Evolutionary conservation across 805 yeast genomes (phyloP).

Genomic region (Yamadazyma scolyti): DNA sequence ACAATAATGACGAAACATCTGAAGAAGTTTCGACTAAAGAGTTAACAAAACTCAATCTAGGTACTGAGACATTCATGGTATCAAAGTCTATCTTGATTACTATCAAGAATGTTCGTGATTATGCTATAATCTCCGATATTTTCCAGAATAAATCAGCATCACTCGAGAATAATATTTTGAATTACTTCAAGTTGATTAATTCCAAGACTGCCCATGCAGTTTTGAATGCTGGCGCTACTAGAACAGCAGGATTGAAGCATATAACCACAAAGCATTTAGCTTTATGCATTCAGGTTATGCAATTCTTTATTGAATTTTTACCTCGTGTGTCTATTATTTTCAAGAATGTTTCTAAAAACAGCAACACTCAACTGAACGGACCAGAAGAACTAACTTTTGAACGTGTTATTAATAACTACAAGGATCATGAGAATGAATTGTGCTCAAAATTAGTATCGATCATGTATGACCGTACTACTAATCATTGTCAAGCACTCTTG

Average conservation of each 20-base stretch:
- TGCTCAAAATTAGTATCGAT: conserved; percentile 62
- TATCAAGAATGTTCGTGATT: conserved; percentile 39
- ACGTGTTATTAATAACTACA: conserved; percentile 36
- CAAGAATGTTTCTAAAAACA: conserved; percentile 2
- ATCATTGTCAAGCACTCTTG: conserved; percentile 47
- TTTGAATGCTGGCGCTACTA: conserved; percentile 71
- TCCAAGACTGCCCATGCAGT: conserved; percentile 56
- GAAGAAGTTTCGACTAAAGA: not conserved
- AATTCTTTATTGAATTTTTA: conserved; percentile 38
- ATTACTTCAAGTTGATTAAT: conserved; percentile 44
- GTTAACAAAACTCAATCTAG: conserved; percentile 11
- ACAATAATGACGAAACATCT: conserved; percentile 1
- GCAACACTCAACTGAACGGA: conserved; percentile 5
- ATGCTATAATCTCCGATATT: conserved; percentile 52
- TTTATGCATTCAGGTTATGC: conserved; percentile 62
- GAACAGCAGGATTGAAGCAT: conserved; percentile 69
- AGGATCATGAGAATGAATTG: conserved; percentile 62
- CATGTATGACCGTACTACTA: conserved; percentile 60
- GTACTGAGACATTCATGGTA: conserved; percentile 21
- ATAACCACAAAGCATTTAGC: conserved; percentile 72
- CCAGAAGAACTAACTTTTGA: conserved; percentile 26
- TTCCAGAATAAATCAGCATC: conserved; percentile 44
- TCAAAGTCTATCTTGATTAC: conserved; percentile 24
- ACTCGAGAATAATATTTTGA: conserved; percentile 44
- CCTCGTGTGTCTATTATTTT: conserved; percentile 19